Conservation (phyloP, 1,284 basidiomycete species). For the Coniophora puteana region DNA sequence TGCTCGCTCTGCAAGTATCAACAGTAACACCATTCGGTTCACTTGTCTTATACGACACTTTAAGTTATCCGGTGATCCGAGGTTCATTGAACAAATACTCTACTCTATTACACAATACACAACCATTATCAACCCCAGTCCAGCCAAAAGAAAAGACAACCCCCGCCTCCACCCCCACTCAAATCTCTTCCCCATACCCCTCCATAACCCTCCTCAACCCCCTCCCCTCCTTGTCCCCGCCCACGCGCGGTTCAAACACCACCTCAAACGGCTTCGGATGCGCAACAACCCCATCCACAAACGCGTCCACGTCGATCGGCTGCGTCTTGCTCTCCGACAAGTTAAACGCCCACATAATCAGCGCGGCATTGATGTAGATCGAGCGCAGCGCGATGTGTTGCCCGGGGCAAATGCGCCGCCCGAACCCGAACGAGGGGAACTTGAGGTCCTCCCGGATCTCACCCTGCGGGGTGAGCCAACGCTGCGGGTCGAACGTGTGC, state of each 20-base stretch:
- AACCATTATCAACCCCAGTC: too few species aligned
- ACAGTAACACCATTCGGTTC: too few species aligned
- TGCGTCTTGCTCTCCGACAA: slow-evolving; percentile 39
- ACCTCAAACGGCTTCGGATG: slow-evolving; percentile 57
- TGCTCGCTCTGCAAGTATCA: too few species aligned
- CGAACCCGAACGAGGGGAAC: slow-evolving; percentile 5
- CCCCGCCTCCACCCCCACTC: neutral
- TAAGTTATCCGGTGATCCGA: too few species aligned
- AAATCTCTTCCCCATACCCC: slow-evolving; percentile 18
- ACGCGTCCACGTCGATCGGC: slow-evolving; percentile 54
- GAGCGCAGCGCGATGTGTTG: slow-evolving; percentile 46
- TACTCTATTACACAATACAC: too few species aligned
- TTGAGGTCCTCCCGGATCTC: slow-evolving; percentile 4
- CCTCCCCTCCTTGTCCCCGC: slow-evolving; percentile 16
- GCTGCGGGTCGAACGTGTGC: slow-evolving; percentile 10
- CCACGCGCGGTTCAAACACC: slow-evolving; percentile 43
- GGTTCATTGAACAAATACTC: too few species aligned
- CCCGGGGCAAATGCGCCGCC: slow-evolving; percentile 48
- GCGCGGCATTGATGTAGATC: slow-evolving; percentile 51
- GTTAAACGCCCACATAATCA: slow-evolving; percentile 53
- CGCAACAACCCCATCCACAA: slow-evolving; percentile 54
- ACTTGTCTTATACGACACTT: too few species aligned
- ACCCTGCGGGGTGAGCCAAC: slow-evolving; percentile 4
- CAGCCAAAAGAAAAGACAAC: too few species aligned
- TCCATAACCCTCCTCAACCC: slow-evolving; percentile 22